Evolutionary conservation across 1,284 basidiomycete species (phyloP).

Genomic region (Ganoderma multipileum): DNA sequence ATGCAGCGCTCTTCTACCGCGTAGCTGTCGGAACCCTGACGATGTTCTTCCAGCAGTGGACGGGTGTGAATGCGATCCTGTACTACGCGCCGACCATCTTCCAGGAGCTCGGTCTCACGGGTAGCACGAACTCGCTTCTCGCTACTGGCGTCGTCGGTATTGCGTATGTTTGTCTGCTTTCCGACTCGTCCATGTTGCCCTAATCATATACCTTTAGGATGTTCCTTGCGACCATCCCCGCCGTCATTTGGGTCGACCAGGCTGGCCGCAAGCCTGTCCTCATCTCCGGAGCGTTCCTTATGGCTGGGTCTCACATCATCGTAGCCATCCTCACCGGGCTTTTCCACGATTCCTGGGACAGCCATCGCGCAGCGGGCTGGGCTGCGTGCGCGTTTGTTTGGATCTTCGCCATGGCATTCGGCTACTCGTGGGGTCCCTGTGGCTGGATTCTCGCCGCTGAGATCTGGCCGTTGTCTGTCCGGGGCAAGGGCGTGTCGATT

Average conservation of each 20-base stretch:
- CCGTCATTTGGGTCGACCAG: constrained; percentile 76
- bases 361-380: constrained; percentile 61
- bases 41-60: constrained; percentile 82
- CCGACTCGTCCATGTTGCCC: not conserved
- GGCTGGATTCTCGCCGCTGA: constrained; percentile 72
- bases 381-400: constrained; percentile 69
- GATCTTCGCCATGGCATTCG: constrained; percentile 73
- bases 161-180: constrained; percentile 52
- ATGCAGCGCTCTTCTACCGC: constrained; percentile 60
- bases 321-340: constrained; percentile 65
- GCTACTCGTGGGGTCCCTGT: constrained; percentile 76
- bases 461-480: constrained; percentile 71
- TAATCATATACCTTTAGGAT: constrained; percentile 48
- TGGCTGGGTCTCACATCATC: constrained; percentile 70
- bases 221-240: constrained; percentile 78
- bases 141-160: constrained; percentile 87
- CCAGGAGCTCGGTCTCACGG: constrained; percentile 58
- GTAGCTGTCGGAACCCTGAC: constrained; percentile 67
- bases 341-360: constrained; percentile 57
- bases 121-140: constrained; percentile 67
- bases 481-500: constrained; percentile 74
- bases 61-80: constrained; percentile 70
- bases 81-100: constrained; percentile 78
- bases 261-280: constrained; percentile 74
- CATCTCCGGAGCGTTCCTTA: constrained; percentile 73